Base-by-base conservation (phyloP, 352 stramenopile species). In the Salisapilia sapeloensis region DNA sequence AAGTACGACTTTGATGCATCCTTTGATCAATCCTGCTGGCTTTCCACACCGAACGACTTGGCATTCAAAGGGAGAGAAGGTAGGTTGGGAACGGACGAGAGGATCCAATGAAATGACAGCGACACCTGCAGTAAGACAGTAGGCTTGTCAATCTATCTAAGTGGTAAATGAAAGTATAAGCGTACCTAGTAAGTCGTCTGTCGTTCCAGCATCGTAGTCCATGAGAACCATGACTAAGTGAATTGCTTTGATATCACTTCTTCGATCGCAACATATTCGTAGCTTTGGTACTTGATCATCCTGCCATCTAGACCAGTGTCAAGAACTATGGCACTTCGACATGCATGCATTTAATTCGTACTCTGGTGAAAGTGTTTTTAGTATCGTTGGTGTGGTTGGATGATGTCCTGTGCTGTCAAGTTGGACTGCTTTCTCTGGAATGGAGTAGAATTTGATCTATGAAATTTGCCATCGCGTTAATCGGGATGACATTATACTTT, bases 121-220 rank as follows among this genome's bases (percentile, higher is more conserved):
- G 38, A 80, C 61, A 33, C 67, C 65, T 72, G 20, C 14, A 14
- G 17, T n/a, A n/a, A 33, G 14, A 18, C 8, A 6, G 27, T 5
- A 2, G 14, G 15, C 3, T 33, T 8, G 11, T 7, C n/a, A 29
- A 12, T 23, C 1, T 7, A 7, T 13, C 22, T 35, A 39, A 21
- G 13, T 33, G 27, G 4, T 21, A 12, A 22, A 10, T 6, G 28
- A 19, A n/a, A 12, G n/a, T 29, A 24, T 19, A 12, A 13, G 24
- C 37, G 43, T 55, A 72, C 65, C 67, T 28, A 91, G 62, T 9
- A 69, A 38, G 26, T 87, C 75, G 43, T 86, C 61, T 16, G 56
- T 53, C 2, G 66, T 82, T 16, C 62, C 76, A 12, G 63, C 53
- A 43, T 91, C 71, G 49, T 85, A 80, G 46, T 87, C 71, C 71